A percentile compares a stretch with the other conserved stretches of the same genome.
Evolutionary conservation across 164 flowering plant genomes (phyloP).

Genomic region (Sextonia rubra): DNA sequence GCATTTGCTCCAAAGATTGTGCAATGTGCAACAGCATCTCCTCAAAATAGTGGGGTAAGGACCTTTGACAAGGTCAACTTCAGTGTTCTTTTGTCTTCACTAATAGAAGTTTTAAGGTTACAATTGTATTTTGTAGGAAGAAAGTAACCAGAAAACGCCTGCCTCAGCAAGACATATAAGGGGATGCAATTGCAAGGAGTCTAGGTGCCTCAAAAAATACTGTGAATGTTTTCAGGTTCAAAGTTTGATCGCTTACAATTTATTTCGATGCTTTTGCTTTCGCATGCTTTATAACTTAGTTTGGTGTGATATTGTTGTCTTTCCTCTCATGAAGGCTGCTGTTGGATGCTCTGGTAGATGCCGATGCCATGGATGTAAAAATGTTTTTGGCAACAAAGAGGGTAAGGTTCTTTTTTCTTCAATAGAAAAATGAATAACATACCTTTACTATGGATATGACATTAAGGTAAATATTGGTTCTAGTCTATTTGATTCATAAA

Average conservation of each 20-base stretch:
- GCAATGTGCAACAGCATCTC: constrained; percentile 19
- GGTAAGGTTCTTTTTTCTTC: constrained; percentile 30
- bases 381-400: constrained; percentile 50
- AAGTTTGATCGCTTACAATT: not conserved
- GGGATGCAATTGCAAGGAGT: constrained; percentile 91
- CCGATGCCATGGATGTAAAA: constrained; percentile 35
- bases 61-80: not conserved
- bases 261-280: not conserved
- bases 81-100: not conserved
- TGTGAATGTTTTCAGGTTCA: constrained; percentile 87
- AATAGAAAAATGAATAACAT: not conserved
- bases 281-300: not conserved
- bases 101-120: not conserved
- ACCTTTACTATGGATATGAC: not conserved
- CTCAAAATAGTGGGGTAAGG: constrained; percentile 35
- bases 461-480: not conserved
- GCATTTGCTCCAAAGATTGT: constrained; percentile 85
- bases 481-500: not conserved
- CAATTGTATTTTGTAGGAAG: constrained; percentile 37
- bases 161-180: constrained; percentile 73
- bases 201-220: constrained; percentile 76
- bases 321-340: constrained; percentile 29
- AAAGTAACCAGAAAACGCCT: constrained; percentile 34
- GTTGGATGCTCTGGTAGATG: constrained; percentile 65
- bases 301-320: constrained; percentile 5